Conservation (phyloP, 768 basidiomycete species). For the Auriscalpium vulgare region DNA sequence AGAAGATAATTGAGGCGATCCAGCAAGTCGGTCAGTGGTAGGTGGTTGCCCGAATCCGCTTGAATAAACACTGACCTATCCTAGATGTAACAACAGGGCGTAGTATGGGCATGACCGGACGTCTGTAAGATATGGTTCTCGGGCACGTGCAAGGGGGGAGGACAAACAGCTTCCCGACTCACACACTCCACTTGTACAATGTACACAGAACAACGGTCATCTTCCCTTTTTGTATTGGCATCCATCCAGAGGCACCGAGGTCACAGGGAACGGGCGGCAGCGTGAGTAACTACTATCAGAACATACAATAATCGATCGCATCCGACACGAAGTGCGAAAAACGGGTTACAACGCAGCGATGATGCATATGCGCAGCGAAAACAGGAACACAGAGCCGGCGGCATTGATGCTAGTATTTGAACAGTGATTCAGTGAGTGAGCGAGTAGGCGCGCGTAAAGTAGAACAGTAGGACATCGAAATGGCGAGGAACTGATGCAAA, state of each 20-base stretch:
- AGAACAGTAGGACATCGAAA: not conserved
- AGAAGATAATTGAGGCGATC: slow-evolving; percentile 65
- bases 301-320: not conserved
- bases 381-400: not conserved
- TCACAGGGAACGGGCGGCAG: not conserved
- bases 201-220: too few relatives aligned
- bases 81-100: too few relatives aligned
- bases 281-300: not conserved
- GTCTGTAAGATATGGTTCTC: too few relatives aligned
- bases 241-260: slow-evolving; percentile 22
- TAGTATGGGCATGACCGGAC: too few relatives aligned
- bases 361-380: not conserved
- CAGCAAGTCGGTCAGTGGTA: slow-evolving; percentile 36
- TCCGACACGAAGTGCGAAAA: too few relatives aligned
- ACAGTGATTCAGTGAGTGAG: not conserved
- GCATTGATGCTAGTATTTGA: not conserved
- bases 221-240: not conserved
- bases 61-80: slow-evolving; percentile 24
- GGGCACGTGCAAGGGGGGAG: too few relatives aligned
- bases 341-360: too few relatives aligned
- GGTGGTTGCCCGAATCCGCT: slow-evolving; percentile 45
- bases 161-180: too few relatives aligned
- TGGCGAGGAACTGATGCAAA: not conserved
- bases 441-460: not conserved
- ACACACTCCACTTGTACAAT: too few relatives aligned